Conservation (phyloP, 2,329 filamentous ascomycete species). For the Xylaria sp. region DNA sequence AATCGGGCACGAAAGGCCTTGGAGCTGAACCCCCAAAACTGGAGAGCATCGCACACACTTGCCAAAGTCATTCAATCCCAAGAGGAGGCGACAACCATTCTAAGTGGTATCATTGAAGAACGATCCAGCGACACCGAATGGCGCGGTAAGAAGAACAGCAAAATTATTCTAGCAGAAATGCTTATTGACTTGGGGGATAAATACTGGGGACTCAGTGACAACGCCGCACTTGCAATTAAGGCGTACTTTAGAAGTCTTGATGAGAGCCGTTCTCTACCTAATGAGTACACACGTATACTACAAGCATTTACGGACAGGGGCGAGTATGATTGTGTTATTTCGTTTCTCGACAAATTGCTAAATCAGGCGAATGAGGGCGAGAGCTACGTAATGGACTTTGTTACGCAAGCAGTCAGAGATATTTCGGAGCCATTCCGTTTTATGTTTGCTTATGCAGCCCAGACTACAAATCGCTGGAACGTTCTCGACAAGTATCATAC, state of each 20-base stretch:
- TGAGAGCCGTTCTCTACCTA: neutral
- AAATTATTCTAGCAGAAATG: neutral
- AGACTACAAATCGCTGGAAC: neutral
- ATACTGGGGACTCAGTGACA: neutral
- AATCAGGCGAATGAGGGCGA: neutral
- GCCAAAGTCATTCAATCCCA: neutral
- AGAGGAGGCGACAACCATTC: neutral
- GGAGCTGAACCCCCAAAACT: neutral
- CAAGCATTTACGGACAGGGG: neutral
- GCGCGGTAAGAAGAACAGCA: neutral
- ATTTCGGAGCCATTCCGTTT: neutral
- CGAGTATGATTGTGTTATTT: neutral
- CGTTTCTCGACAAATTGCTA: neutral
- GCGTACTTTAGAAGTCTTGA: slow-evolving; percentile 5
- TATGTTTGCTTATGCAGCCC: neutral
- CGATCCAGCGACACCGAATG: neutral
- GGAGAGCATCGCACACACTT: slow-evolving; percentile 1
- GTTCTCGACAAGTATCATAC: neutral
- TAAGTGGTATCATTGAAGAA: neutral
- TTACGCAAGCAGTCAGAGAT: neutral
- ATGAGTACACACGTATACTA: neutral
- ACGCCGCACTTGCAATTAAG: neutral
- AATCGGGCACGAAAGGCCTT: slow-evolving; percentile 1
- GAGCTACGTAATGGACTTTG: neutral
- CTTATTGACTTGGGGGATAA: slow-evolving; percentile 5